Conservation (phyloP, 1,284 basidiomycete genomes). For the Moesziomyces sp. region DNA sequence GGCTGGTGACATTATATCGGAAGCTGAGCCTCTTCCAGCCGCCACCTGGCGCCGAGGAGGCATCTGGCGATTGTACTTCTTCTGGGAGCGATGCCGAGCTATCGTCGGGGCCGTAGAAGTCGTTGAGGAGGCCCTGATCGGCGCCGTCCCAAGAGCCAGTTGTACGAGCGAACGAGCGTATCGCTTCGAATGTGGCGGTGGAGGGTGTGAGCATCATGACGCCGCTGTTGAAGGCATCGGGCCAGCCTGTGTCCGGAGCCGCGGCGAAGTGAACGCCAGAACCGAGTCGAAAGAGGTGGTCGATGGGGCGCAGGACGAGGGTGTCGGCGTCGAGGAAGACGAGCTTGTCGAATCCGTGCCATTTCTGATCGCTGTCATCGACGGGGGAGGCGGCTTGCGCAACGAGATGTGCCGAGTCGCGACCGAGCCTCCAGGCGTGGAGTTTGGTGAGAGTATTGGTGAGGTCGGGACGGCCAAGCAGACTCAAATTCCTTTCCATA, state of each 20-base stretch:
- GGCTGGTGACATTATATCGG: slow-evolving; percentile 92
- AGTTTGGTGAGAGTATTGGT: slow-evolving; percentile 87
- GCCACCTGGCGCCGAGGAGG: slow-evolving; percentile 70
- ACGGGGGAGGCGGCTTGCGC: slow-evolving; percentile 10
- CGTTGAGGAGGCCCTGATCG: slow-evolving; percentile 94
- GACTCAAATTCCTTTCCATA: slow-evolving; percentile 75
- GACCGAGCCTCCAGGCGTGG: slow-evolving; percentile 84
- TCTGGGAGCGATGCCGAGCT: slow-evolving; percentile 63
- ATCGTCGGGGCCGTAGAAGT: slow-evolving; percentile 76
- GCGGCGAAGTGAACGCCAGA: slow-evolving; percentile 74
- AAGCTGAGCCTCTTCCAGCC: slow-evolving; percentile 87
- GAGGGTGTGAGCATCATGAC: slow-evolving; percentile 87
- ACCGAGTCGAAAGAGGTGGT: slow-evolving; percentile 52
- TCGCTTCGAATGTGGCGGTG: slow-evolving; percentile 80
- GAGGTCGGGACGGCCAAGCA: slow-evolving; percentile 95
- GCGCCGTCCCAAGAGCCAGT: slow-evolving; percentile 96
- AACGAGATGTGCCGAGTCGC: slow-evolving; percentile 30
- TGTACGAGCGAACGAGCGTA: slow-evolving; percentile 76
- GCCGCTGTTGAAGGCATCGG: slow-evolving; percentile 98
- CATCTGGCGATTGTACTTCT: slow-evolving; percentile 1
- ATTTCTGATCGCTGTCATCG: slow-evolving; percentile 5
- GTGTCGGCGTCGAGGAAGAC: slow-evolving; percentile 97
- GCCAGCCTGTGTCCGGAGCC: slow-evolving; percentile 96
- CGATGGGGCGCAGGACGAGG: slow-evolving; percentile 75
- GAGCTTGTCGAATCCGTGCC: slow-evolving; percentile 82